Evolutionary conservation across 768 basidiomycete genomes (phyloP).

Genomic region (Boletus sp.): DNA sequence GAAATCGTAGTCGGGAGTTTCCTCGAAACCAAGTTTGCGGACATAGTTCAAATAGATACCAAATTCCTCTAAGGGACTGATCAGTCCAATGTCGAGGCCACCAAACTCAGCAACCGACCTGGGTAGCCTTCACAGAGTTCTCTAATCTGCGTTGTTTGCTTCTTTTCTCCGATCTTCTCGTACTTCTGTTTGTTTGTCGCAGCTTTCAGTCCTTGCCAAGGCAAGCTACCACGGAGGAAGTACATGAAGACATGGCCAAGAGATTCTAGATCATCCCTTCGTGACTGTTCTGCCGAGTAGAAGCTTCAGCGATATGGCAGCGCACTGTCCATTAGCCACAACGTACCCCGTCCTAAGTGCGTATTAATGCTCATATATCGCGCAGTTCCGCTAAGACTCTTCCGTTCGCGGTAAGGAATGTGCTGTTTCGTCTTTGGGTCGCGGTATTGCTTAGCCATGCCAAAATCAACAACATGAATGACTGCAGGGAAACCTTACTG

Average conservation of each 20-base stretch:
- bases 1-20: conserved; percentile 99
- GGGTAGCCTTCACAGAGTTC: conserved; percentile 96
- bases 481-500: conserved; percentile 40
- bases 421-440: conserved; percentile 99
- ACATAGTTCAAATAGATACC: conserved; percentile 99
- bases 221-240: conserved; percentile 93
- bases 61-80: conserved; percentile 76
- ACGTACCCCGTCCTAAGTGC: conserved; percentile 89
- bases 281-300: conserved; percentile 66
- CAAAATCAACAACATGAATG: conserved; percentile 96
- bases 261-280: conserved; percentile 97
- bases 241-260: conserved; percentile 99
- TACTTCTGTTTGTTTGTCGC: conserved; percentile 99
- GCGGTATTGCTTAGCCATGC: conserved; percentile 99
- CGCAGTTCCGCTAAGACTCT: conserved; percentile 95
- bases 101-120: conserved; percentile 46
- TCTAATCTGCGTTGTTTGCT: conserved; percentile 96
- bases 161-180: conserved; percentile 99
- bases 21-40: conserved; percentile 97
- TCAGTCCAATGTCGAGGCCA: conserved; percentile 6
- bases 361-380: conserved; percentile 99
- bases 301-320: conserved; percentile 6
- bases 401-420: conserved; percentile 97
- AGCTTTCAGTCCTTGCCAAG: conserved; percentile 99
- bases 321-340: neutral